A percentile compares a stretch with the other conserved stretches of the same genome.
Evolutionary conservation across 441 rosid species (phyloP).

Genomic region (Pelargonium myrrhifolium): DNA sequence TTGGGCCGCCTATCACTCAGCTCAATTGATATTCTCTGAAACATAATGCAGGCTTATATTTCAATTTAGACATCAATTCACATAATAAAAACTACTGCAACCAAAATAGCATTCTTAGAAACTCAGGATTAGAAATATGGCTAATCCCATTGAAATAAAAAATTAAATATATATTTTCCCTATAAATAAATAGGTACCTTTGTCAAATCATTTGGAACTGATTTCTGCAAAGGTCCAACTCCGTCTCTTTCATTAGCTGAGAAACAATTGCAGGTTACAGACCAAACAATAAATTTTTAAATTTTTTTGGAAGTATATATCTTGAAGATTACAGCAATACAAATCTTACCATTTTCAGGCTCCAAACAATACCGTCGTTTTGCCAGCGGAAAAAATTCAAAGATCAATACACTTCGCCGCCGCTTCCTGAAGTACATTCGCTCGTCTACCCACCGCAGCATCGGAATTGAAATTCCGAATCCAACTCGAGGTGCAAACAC

Average conservation of each 20-base stretch:
- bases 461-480: not conserved
- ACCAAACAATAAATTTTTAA: too few relatives aligned
- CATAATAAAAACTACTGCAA: not conserved
- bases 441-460: not conserved
- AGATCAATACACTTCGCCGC: conserved; percentile 23
- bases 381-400: conserved; percentile 2
- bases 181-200: conserved; percentile 35
- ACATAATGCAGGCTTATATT: not conserved
- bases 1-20: not conserved
- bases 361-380: conserved; percentile 20
- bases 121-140: not conserved
- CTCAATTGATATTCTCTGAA: too few relatives aligned
- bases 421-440: conserved; percentile 33
- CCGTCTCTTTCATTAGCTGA: conserved; percentile 13
- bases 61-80: not conserved
- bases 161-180: not conserved
- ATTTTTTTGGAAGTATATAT: too few relatives aligned
- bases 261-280: not conserved
- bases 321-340: too few relatives aligned
- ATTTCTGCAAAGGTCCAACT: conserved; percentile 25
- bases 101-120: not conserved
- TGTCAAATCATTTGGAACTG: conserved; percentile 26
- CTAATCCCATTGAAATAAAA: not conserved
- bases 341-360: conserved; percentile 10
- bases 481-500: conserved; percentile 2